Evolutionary conservation across 2,329 filamentous ascomycete species (phyloP), one percentile per base, ranked within the genome.

Genomic region (Triangularia setosa): DNA sequence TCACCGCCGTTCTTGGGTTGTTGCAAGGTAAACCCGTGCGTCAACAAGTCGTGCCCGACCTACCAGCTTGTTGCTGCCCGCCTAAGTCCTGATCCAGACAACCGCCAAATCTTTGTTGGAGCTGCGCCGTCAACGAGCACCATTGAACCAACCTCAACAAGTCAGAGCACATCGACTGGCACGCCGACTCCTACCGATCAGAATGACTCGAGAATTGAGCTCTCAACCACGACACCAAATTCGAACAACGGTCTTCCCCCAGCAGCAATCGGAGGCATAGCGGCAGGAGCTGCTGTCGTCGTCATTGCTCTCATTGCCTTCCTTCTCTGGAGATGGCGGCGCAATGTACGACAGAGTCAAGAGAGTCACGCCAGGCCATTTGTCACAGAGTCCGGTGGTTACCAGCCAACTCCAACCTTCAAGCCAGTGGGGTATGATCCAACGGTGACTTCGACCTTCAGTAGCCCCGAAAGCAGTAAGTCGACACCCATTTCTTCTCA

Each of bases 211-310:
- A n/a, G 18, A 21, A 18, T 18, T 2, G 40, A 48, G n/a, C 40
- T 48, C 9, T 48, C 40, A 8, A 48, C 40, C 40, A 48, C 40
- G 2, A 48, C 40, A 3, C n/a, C 40, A 21, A 48, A 9, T 9
- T 48, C 40, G 11, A 44, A 52, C 18, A 24, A 28, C 4, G 23
- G 53, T 14, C 56, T 70, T 25, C 65, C 69, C 3, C 62, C 59
- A 3, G 69, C 67, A n/a, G 67, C 62, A 2, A 68, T 70, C 21
- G 65, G 55, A 12, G 70, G 69, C 16, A 68, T 72, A 59, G 63
- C 63, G 11, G 52, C 65, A 24, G 67, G 65, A 3, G 57, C 27
- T 14, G 54, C 64, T 7, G 11, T 70, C 1, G 23, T 60, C 5
- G 53, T 69, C 8, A 6, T 69, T 9, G 56, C 57, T 3, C 12